Evolutionary conservation across 306 rosid species (phyloP).

Genomic region (Vicia faba): DNA sequence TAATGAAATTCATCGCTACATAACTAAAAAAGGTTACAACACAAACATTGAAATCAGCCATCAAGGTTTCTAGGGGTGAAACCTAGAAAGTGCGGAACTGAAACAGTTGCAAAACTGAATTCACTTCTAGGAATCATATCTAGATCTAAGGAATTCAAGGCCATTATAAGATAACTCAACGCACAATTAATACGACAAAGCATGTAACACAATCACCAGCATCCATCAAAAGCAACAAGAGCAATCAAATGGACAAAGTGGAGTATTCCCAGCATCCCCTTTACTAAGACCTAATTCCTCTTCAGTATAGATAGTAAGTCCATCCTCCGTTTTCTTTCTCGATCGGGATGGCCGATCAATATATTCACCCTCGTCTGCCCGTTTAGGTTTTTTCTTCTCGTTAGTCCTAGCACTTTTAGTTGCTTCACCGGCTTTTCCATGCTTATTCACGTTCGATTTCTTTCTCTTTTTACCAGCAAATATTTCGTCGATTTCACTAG

Average conservation of each 20-base stretch:
- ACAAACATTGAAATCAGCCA: background rate
- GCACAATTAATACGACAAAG: constrained; percentile 11
- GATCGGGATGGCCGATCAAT: constrained; percentile 43
- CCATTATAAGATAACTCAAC: constrained; percentile 9
- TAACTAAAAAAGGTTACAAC: background rate
- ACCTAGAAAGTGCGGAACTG: no score
- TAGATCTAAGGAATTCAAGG: constrained; percentile 25
- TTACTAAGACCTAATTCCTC: constrained; percentile 66
- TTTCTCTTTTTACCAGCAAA: constrained; percentile 67
- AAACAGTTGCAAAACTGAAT: constrained; percentile 16
- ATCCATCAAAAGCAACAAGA: constrained; percentile 71
- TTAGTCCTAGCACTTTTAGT: constrained; percentile 37
- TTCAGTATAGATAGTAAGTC: constrained; percentile 61
- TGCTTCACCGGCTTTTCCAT: constrained; percentile 32
- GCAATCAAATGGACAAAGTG: constrained; percentile 88
- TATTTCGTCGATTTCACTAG: constrained; percentile 72
- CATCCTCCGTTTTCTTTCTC: constrained; percentile 61
- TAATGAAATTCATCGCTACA: background rate
- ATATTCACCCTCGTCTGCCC: constrained; percentile 39
- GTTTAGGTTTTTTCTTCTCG: constrained; percentile 35
- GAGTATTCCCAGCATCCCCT: constrained; percentile 69
- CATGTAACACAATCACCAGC: constrained; percentile 16
- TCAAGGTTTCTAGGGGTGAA: no score
- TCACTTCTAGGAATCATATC: constrained; percentile 20
- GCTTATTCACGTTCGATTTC: constrained; percentile 38